Conservation (phyloP, 768 basidiomycete genomes). For the Collybia mongolica region DNA sequence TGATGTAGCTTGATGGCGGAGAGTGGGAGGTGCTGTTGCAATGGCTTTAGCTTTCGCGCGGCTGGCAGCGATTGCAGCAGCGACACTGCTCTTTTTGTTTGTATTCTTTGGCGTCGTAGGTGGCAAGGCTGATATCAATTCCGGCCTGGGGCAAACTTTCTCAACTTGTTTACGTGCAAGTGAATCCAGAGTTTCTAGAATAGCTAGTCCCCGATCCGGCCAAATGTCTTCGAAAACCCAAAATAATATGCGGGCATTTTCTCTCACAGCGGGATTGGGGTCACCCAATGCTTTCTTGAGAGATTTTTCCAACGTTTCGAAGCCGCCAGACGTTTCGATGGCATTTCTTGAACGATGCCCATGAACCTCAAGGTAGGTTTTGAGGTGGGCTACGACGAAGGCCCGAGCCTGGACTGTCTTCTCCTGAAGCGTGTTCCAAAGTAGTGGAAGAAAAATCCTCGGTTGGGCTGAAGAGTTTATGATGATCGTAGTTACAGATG, state of each 20-base stretch:
- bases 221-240: slow-evolving; percentile 82
- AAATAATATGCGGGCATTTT: slow-evolving; percentile 67
- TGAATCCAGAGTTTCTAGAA: slow-evolving; percentile 69
- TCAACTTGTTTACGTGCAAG: slow-evolving; percentile 80
- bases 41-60: slow-evolving; percentile 85
- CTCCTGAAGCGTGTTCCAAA: slow-evolving; percentile 71
- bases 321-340: slow-evolving; percentile 68
- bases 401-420: slow-evolving; percentile 78
- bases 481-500: slow-evolving; percentile 65
- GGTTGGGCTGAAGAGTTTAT: slow-evolving; percentile 69
- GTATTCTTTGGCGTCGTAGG: slow-evolving; percentile 51
- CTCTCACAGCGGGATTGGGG: slow-evolving; percentile 76
- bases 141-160: slow-evolving; percentile 73
- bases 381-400: slow-evolving; percentile 68
- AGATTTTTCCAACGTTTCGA: slow-evolving; percentile 72
- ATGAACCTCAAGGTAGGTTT: slow-evolving; percentile 73
- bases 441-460: slow-evolving; percentile 61
- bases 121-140: slow-evolving; percentile 35
- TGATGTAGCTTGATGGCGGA: slow-evolving; percentile 83
- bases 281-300: slow-evolving; percentile 76
- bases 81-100: slow-evolving; percentile 76
- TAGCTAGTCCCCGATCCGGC: slow-evolving; percentile 61
- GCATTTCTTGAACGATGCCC: slow-evolving; percentile 56
- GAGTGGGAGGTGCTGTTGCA: slow-evolving; percentile 75
- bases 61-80: slow-evolving; percentile 87